A percentile compares a stretch with the other conserved stretches of the same genome.
phyloP scores from a whole-genome alignment of 495 filamentous ascomycete species.

The Penicillium tannophilum region DNA sequence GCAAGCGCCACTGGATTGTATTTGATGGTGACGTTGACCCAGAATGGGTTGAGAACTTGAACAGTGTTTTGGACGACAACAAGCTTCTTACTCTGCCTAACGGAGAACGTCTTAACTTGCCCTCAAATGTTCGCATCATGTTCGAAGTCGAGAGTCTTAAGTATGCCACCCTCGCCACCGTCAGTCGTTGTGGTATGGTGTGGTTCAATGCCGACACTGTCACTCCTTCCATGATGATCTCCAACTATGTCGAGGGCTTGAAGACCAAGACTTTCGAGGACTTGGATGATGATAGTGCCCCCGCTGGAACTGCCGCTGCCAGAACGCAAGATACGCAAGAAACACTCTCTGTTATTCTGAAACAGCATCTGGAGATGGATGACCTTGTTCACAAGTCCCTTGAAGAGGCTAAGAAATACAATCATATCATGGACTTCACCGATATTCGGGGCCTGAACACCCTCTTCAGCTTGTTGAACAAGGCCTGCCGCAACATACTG shows the following conservation, averaged over 20 bases:
- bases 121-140: slow-evolving; percentile 96
- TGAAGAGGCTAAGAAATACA: slow-evolving; percentile 70
- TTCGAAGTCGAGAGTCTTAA: slow-evolving; percentile 99
- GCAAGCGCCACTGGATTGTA: slow-evolving; percentile 97
- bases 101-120: slow-evolving; percentile 92
- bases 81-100: slow-evolving; percentile 96
- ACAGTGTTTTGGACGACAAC: slow-evolving; percentile 99
- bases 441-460: slow-evolving; percentile 87
- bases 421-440: slow-evolving; percentile 98
- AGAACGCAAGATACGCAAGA: slow-evolving; percentile 75
- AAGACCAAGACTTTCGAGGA: slow-evolving; percentile 85
- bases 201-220: slow-evolving; percentile 99
- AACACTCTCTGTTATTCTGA: slow-evolving; percentile 74
- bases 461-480: slow-evolving; percentile 92
- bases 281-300: slow-evolving; percentile 84
- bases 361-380: slow-evolving; percentile 72
- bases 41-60: slow-evolving; percentile 99
- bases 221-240: slow-evolving; percentile 86
- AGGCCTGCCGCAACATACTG: slow-evolving; percentile 84
- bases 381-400: slow-evolving; percentile 78
- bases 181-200: slow-evolving; percentile 99
- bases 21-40: slow-evolving; percentile 99
- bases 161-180: slow-evolving; percentile 95
- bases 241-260: slow-evolving; percentile 84
- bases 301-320: slow-evolving; percentile 76